Evolutionary conservation across 179 eudicot genomes (phyloP), one percentile per base, ranked within the genome.

Genomic region (Kewa caespitosa): DNA sequence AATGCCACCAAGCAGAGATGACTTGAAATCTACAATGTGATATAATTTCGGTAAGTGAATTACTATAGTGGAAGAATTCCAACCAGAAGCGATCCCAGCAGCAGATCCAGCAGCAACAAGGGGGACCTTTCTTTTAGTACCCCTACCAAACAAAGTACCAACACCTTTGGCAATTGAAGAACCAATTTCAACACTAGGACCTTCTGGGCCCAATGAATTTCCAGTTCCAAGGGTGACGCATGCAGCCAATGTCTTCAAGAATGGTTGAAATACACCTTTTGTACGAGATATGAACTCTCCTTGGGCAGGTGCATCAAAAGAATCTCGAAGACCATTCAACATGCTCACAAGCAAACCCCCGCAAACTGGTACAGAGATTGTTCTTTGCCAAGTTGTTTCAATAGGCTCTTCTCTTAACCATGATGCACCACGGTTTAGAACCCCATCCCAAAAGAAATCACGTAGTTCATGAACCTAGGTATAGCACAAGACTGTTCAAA

Each of bases 21-120:
- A 63, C 17, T 46, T 4, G 39, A 48, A 75, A 38, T 54, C 27
- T 28, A 8, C 8, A 75, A 73, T 38, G 65, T 13, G 54, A 60
- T 11, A 48, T 34, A 71, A 30, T 36, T 2, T 72, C 22, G 78
- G 60, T 70, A 78, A 72, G 76, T 72, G 78, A 75, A 82, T 71
- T 74, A 79, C 79, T 67, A 81, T 65, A 74, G 79, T 62, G 59
- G 82, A 82, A 75, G 79, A 81, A 50, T 76, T 76, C 89, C 77
- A 84, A 95, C 99, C 99, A 76, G 99, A 93, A 79, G 99, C 90
- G 73, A 95, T 87, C 79, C 99, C 99, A 50, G 99, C 99, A 83
- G 98, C 99, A 52, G 98, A 93, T 43, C 99, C 99, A 17, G 99
- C 93, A 76, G 99, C 99, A 77, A 80, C 84, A 73, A 95, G 97